A percentile compares a stretch with the other conserved stretches of the same genome.
Conservation (phyloP, 129 eudicot species). For the Tagetes erecta region DNA sequence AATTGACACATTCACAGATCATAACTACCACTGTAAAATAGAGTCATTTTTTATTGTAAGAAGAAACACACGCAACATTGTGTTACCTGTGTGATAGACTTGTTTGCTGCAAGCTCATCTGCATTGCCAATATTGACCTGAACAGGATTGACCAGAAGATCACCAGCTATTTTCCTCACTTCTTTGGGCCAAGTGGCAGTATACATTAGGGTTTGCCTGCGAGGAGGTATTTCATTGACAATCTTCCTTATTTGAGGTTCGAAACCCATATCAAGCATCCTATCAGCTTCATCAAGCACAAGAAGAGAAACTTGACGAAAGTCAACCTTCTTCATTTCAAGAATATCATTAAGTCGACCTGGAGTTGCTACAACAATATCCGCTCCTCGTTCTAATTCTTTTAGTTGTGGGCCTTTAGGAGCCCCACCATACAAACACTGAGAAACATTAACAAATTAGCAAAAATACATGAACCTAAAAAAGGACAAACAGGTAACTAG, state of each 20-base stretch:
- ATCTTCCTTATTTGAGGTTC: conserved; percentile 98
- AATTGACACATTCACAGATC: neutral
- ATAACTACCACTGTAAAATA: neutral
- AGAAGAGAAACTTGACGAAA: conserved; percentile 84
- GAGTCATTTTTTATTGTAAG: neutral
- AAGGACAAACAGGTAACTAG: neutral
- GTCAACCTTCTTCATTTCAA: conserved; percentile 80
- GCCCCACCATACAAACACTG: conserved; percentile 98
- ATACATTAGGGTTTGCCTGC: conserved; percentile 92
- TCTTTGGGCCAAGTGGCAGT: conserved; percentile 99
- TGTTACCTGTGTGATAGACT: conserved; percentile 89
- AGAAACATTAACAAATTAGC: conserved; percentile 9
- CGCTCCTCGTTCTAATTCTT: conserved; percentile 83
- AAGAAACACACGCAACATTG: neutral
- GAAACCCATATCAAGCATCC: conserved; percentile 99
- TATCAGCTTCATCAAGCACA: conserved; percentile 94
- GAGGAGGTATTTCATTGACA: conserved; percentile 89
- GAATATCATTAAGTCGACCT: conserved; percentile 95
- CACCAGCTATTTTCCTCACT: conserved; percentile 85
- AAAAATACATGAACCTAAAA: neutral
- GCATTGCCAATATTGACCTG: conserved; percentile 94
- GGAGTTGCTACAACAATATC: conserved; percentile 97
- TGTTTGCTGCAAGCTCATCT: conserved; percentile 96
- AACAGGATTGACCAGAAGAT: conserved; percentile 80
- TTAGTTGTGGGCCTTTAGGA: conserved; percentile 77